Conservation (phyloP, 805 yeast species). For the Wickerhamiella lipophila region DNA sequence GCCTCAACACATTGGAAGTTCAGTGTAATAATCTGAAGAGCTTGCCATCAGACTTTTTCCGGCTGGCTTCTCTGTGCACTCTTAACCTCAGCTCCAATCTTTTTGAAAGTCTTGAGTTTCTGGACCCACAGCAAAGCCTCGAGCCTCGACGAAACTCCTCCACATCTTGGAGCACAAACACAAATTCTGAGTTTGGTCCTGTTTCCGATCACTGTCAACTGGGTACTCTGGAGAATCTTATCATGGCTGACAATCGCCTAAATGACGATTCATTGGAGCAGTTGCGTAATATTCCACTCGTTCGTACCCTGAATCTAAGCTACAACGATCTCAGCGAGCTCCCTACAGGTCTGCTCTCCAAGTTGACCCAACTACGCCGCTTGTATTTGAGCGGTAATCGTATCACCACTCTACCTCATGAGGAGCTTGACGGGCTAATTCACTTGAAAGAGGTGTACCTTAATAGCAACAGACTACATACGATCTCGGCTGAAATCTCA, state of each 20-base stretch:
- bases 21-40: slow-evolving; percentile 72
- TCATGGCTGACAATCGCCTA: slow-evolving; percentile 72
- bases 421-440: slow-evolving; percentile 56
- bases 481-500: slow-evolving; percentile 80
- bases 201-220: background rate
- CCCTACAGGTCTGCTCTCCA: slow-evolving; percentile 55
- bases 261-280: slow-evolving; percentile 63
- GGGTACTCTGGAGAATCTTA: slow-evolving; percentile 28
- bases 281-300: slow-evolving; percentile 43
- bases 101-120: slow-evolving; percentile 15
- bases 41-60: slow-evolving; percentile 58
- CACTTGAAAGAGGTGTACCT: slow-evolving; percentile 49
- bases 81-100: slow-evolving; percentile 24
- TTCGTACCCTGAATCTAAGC: slow-evolving; percentile 58
- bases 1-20: slow-evolving; percentile 56
- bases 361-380: slow-evolving; percentile 45
- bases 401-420: slow-evolving; percentile 67
- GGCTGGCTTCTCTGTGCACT: slow-evolving; percentile 29
- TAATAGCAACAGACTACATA: slow-evolving; percentile 73
- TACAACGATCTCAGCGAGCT: slow-evolving; percentile 78
- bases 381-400: slow-evolving; percentile 76
- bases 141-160: slow-evolving; percentile 8
- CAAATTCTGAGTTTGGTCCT: slow-evolving; percentile 35
- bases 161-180: background rate
- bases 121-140: background rate